Evolutionary conservation across 768 basidiomycete species (phyloP).

Genomic region (Russula compacta): DNA sequence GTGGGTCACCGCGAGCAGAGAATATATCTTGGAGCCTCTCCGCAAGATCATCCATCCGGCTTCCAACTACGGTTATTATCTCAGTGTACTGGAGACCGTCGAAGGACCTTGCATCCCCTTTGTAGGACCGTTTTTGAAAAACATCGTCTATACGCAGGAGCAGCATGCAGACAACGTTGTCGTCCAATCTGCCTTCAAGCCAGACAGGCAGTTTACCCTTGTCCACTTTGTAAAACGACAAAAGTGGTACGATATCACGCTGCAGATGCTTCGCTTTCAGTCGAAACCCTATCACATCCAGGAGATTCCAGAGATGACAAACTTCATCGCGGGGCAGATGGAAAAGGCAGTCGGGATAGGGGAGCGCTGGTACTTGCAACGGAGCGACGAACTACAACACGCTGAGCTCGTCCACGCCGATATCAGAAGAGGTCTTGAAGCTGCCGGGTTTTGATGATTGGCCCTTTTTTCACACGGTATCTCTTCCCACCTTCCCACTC

Average conservation of each 20-base stretch:
- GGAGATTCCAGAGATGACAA: conserved; percentile 37
- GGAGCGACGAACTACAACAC: conserved; percentile 52
- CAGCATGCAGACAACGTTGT: conserved; percentile 35
- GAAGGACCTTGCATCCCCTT: conserved; percentile 59
- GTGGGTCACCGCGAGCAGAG: conserved; percentile 54
- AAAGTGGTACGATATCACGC: conserved; percentile 46
- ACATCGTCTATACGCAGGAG: conserved; percentile 47
- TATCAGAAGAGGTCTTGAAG: conserved; percentile 57
- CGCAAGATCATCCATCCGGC: conserved; percentile 49
- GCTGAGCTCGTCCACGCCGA: conserved; percentile 52
- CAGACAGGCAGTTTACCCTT: conserved; percentile 20
- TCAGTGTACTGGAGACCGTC: conserved; percentile 33
- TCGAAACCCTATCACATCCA: conserved; percentile 39
- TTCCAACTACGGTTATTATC: conserved; percentile 49
- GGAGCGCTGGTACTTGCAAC: conserved; percentile 45
- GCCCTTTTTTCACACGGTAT: conserved; percentile 1
- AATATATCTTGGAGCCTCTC: conserved; percentile 42
- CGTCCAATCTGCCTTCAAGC: conserved; percentile 14
- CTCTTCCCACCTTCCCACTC: too few relatives aligned
- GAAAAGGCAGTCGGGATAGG: conserved; percentile 34
- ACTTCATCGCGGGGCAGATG: conserved; percentile 42
- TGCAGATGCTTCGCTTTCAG: conserved; percentile 50
- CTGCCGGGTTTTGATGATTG: conserved; percentile 47
- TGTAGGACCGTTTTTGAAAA: conserved; percentile 52
- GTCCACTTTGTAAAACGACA: conserved; percentile 50